phyloP scores from a whole-genome alignment of 129 eudicot genomes.

The Tagetes erecta region DNA sequence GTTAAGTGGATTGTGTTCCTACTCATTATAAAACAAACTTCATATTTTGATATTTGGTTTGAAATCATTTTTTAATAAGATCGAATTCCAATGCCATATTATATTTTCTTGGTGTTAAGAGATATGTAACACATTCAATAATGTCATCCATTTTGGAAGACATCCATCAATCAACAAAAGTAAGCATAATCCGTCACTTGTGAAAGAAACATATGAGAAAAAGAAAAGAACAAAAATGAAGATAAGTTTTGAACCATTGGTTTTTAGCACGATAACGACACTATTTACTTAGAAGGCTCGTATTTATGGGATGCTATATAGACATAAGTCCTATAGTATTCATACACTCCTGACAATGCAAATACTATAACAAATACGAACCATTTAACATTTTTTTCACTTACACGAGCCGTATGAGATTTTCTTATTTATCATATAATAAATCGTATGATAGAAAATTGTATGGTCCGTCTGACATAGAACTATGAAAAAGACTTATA shows the following conservation, averaged over 20 bases:
- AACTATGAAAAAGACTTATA: too few species aligned
- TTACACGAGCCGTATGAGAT: too few species aligned
- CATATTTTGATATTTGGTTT: background rate
- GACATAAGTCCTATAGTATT: too few species aligned
- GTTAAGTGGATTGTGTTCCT: too few species aligned
- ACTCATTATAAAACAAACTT: background rate
- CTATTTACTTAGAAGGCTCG: background rate
- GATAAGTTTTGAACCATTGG: background rate
- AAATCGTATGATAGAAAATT: too few species aligned
- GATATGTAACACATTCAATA: background rate
- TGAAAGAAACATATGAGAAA: conserved; percentile 4
- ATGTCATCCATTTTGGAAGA: background rate
- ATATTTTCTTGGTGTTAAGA: background rate
- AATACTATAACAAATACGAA: too few species aligned
- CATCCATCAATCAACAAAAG: background rate
- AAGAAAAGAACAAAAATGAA: background rate
- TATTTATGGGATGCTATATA: background rate
- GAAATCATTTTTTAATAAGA: too few species aligned
- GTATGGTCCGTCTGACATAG: too few species aligned
- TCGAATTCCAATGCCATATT: background rate
- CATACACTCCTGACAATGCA: too few species aligned
- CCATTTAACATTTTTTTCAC: too few species aligned
- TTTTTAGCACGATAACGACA: background rate
- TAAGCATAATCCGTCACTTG: background rate
- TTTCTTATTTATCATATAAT: too few species aligned